A percentile compares a stretch with the other conserved stretches of the same genome.
Conservation (phyloP, 2,329 filamentous ascomycete species). For the Sporothrix dimorphospora region DNA sequence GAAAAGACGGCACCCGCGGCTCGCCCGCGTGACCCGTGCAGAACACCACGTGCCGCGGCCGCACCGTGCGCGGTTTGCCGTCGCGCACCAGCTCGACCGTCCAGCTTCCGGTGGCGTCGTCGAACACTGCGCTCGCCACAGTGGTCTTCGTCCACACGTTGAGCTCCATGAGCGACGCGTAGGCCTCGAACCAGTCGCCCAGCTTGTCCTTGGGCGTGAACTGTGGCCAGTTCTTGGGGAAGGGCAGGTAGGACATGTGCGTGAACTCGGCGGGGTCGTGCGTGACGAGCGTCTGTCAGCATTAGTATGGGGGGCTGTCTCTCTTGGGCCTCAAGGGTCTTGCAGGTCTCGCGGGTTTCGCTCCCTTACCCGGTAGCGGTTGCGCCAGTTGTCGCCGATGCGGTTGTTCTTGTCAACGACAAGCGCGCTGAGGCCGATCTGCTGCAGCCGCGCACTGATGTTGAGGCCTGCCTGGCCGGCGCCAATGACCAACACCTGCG, state of each 20-base stretch:
- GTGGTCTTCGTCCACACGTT: constrained; percentile 66
- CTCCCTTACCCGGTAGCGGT: constrained; percentile 52
- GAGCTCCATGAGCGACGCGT: constrained; percentile 65
- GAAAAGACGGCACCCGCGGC: constrained; percentile 61
- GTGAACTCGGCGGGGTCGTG: constrained; percentile 68
- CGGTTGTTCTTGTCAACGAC: constrained; percentile 60
- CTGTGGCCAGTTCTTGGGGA: constrained; percentile 67
- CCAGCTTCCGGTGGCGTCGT: constrained; percentile 56
- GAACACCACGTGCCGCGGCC: constrained; percentile 66
- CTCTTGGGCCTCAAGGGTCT: too few relatives aligned
- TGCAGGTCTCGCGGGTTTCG: too few relatives aligned
- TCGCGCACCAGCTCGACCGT: constrained; percentile 56
- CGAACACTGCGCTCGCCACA: constrained; percentile 53
- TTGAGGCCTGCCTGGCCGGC: constrained; percentile 64
- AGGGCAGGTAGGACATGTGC: constrained; percentile 65
- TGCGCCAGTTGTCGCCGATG: constrained; percentile 67
- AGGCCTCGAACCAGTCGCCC: constrained; percentile 68
- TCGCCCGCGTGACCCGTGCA: constrained; percentile 71
- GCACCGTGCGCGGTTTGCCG: constrained; percentile 56
- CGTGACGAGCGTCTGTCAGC: constrained; percentile 58
- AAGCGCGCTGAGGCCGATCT: constrained; percentile 58
- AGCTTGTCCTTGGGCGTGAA: constrained; percentile 75
- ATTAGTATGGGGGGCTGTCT: too few relatives aligned
- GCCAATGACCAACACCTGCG: constrained; percentile 62
- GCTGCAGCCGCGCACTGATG: constrained; percentile 61